Evolutionary conservation across 495 filamentous ascomycete genomes (phyloP).

Genomic region (Hypoxylon subgilvum): DNA sequence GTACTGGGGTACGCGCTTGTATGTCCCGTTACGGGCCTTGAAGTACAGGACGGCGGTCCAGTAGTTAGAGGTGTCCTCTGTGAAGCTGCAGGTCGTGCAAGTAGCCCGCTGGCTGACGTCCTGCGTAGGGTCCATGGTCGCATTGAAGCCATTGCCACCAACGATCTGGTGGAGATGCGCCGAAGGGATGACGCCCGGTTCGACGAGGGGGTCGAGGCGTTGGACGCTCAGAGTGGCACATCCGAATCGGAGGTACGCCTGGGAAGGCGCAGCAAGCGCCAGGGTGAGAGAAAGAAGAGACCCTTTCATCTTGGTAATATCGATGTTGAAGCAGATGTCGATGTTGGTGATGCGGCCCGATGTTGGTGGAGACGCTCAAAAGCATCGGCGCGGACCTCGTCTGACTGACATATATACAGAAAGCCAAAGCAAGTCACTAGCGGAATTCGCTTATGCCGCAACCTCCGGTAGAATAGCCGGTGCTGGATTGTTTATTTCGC

Average conservation of each 20-base stretch:
- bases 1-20: conserved; percentile 48
- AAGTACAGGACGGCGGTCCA: conserved; percentile 47
- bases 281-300: conserved; percentile 37
- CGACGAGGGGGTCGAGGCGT: conserved; percentile 47
- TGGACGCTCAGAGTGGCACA: conserved; percentile 46
- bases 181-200: conserved; percentile 39
- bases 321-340: conserved; percentile 16
- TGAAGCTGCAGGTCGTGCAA: conserved; percentile 46
- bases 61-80: conserved; percentile 48
- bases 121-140: conserved; percentile 39
- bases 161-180: conserved; percentile 45
- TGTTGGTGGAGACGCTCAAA: conserved; percentile 13
- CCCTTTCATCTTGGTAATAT: conserved; percentile 44
- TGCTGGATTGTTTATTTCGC: conserved; percentile 19
- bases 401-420: conserved; percentile 29
- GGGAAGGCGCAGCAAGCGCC: conserved; percentile 38
- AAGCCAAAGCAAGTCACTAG: background rate
- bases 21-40: conserved; percentile 48
- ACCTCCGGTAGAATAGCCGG: conserved; percentile 21
- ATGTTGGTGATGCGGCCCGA: conserved; percentile 5
- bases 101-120: conserved; percentile 34
- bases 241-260: conserved; percentile 47
- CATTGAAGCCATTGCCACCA: conserved; percentile 46
- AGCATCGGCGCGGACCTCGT: background rate
- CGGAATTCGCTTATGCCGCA: conserved; percentile 32